Conservation (phyloP, 2,329 filamentous ascomycete genomes). For the Colletotrichum scovillei region DNA sequence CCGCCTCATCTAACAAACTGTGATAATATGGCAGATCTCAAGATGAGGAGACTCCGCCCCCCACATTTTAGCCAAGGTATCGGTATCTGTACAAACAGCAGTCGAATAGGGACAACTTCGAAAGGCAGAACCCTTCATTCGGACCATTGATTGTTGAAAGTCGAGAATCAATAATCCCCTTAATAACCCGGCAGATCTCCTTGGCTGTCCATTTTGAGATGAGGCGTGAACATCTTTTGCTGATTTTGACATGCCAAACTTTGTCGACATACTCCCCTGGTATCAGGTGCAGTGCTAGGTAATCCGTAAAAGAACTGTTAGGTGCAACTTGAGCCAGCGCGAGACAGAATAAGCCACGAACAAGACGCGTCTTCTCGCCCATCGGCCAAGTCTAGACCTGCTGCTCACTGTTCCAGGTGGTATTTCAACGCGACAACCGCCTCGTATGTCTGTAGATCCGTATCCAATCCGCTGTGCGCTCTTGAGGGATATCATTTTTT, state of each 20-base stretch:
- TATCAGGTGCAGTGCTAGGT: background rate
- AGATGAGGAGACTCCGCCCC: background rate
- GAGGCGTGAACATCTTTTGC: background rate
- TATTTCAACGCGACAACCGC: constrained; percentile 5
- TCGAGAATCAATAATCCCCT: background rate
- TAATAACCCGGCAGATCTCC: background rate
- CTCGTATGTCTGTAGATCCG: constrained; percentile 5
- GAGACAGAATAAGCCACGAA: background rate
- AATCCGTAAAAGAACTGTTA: background rate
- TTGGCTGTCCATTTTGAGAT: background rate
- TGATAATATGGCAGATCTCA: background rate
- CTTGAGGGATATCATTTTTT: constrained; percentile 8
- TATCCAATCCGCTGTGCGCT: constrained; percentile 8
- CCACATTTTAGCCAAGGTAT: background rate
- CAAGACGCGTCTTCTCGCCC: background rate
- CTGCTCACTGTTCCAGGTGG: constrained; percentile 8
- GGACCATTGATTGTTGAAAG: background rate
- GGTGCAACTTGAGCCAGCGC: background rate
- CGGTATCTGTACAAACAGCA: background rate
- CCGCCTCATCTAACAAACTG: background rate
- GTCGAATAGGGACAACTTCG: background rate
- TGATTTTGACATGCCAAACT: background rate
- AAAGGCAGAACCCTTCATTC: background rate
- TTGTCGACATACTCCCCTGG: background rate
- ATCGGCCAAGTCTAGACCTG: constrained; percentile 4